phyloP scores from a whole-genome alignment of 139 green algal species.

The Chlamydomonas sp. region DNA sequence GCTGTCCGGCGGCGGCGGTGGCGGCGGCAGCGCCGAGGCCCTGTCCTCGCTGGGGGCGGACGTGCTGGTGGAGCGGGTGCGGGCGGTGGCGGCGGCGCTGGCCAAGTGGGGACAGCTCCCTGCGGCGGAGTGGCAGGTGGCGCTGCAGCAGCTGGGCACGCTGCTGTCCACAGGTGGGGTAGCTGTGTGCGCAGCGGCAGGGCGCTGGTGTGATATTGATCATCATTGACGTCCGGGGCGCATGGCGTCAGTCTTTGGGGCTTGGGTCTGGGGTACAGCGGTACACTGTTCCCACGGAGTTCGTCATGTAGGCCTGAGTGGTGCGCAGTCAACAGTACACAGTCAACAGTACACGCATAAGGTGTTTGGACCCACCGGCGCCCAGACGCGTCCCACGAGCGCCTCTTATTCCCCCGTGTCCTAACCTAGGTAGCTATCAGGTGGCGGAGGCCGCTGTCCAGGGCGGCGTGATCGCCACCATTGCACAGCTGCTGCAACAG shows the following conservation, averaged over 20 bases:
- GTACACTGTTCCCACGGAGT: too few species aligned
- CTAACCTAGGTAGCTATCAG: background rate
- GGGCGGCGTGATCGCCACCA: background rate
- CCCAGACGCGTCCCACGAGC: background rate
- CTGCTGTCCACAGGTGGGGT: conserved; percentile 22
- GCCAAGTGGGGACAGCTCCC: background rate
- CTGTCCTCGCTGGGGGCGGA: conserved; percentile 5
- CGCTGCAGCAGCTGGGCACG: conserved; percentile 14
- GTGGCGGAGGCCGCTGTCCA: background rate
- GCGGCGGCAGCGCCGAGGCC: background rate
- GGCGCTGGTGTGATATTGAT: too few species aligned
- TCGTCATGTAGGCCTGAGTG: too few species aligned
- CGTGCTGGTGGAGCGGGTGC: conserved; percentile 1
- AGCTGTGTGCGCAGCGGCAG: too few species aligned
- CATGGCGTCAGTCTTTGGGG: too few species aligned
- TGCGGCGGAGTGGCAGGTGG: background rate
- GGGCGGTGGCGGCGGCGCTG: background rate
- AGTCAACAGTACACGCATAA: too few species aligned
- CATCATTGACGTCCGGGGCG: too few species aligned
- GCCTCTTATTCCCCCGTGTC: background rate
- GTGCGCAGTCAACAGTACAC: too few species aligned
- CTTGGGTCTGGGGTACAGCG: too few species aligned
- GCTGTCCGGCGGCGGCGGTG: background rate
- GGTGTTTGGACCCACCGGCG: too few species aligned
- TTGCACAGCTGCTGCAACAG: conserved; percentile 1